Conservation (phyloP, 768 basidiomycete species). For the Cyclocybe aegerita region DNA sequence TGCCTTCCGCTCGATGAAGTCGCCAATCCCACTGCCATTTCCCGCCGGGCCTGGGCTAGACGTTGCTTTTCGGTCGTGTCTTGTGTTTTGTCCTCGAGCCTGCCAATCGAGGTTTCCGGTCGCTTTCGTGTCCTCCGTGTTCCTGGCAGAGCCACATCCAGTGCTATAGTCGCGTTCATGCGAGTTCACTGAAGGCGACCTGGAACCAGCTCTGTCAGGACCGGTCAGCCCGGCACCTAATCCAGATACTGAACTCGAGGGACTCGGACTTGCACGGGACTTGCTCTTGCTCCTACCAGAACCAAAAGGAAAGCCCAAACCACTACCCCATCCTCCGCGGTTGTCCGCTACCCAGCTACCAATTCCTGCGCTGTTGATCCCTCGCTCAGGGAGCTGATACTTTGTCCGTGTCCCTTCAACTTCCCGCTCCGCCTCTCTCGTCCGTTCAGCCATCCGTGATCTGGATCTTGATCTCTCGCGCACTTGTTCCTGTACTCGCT, state of each 20-base stretch:
- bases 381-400: neutral
- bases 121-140: too few species aligned
- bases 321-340: conserved; percentile 17
- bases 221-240: neutral
- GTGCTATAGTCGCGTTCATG: too few species aligned
- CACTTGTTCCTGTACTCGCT: conserved; percentile 24
- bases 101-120: too few species aligned
- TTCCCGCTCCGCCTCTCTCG: neutral
- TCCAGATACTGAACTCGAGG: neutral
- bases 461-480: neutral
- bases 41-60: conserved; percentile 1
- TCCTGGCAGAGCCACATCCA: too few species aligned
- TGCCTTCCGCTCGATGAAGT: conserved; percentile 50
- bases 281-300: conserved; percentile 7
- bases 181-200: too few species aligned
- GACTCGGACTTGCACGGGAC: neutral
- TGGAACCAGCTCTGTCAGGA: too few species aligned
- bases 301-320: conserved; percentile 18
- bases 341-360: neutral
- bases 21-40: conserved; percentile 29
- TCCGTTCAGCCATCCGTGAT: neutral
- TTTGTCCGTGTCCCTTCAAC: neutral
- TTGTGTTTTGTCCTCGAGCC: neutral
- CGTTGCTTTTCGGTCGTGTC: neutral
- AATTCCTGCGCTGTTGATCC: neutral